A percentile compares a stretch with the other conserved stretches of the same genome.
These are phyloP conservation scores for Telopea speciosissima DNA, from an alignment of 177 flowering plant genomes.

Conservation along the genomic window DNA sequence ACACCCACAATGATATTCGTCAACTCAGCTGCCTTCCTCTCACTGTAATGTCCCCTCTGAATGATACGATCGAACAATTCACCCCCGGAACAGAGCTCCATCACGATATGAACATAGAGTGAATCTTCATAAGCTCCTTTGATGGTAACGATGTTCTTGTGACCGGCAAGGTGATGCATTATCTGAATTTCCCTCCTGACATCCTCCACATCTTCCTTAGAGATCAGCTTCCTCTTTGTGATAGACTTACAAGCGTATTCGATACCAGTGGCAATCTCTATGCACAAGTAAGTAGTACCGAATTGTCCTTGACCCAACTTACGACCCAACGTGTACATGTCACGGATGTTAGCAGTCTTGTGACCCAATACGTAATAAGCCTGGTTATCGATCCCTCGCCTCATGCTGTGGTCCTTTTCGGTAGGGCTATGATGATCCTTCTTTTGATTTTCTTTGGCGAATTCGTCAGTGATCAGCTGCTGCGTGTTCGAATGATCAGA, in stretches of 20 bases:
- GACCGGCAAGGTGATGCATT: conserved; percentile 99
- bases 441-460: conserved; percentile 34
- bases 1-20: conserved; percentile 94
- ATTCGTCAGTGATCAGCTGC: conserved; percentile 36
- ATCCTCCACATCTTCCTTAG: conserved; percentile 95
- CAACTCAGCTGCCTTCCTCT: conserved; percentile 95
- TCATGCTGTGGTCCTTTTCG: conserved; percentile 48
- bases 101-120: conserved; percentile 86
- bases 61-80: conserved; percentile 96
- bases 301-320: conserved; percentile 96
- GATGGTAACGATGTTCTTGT: conserved; percentile 80
- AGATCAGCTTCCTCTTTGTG: conserved; percentile 88
- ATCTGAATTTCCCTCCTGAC: conserved; percentile 98
- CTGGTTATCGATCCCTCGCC: conserved; percentile 49
- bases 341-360: conserved; percentile 75
- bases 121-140: conserved; percentile 97
- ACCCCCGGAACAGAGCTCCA: conserved; percentile 95
- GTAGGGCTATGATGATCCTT: conserved; percentile 29
- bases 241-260: conserved; percentile 96
- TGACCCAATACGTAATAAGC: conserved; percentile 80
- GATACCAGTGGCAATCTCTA: conserved; percentile 57
- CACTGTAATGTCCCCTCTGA: conserved; percentile 92
- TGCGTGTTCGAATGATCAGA: conserved; percentile 44
- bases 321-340: conserved; percentile 74
- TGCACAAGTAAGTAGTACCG: conserved; percentile 83